These are phyloP conservation scores for Brassica cretica DNA, from an alignment of 345 rosid species.

Conservation along the genomic window DNA sequence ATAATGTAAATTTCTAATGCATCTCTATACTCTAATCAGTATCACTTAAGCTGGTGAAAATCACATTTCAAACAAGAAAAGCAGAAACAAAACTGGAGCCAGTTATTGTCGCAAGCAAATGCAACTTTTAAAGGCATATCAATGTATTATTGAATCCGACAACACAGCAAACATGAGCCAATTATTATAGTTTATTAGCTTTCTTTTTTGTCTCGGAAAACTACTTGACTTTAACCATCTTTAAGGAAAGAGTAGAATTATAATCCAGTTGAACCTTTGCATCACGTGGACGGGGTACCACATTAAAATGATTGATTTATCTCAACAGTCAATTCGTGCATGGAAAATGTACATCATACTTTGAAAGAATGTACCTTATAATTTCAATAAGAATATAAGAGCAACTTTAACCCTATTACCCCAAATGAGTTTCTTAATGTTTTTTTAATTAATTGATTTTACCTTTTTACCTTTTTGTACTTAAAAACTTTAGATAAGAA, in stretches of 20 bases:
- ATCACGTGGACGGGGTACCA: neutral
- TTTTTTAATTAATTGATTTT: no score
- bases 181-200: neutral
- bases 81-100: conserved; percentile 9
- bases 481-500: no score
- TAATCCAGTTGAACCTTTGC: neutral
- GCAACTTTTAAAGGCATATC: conserved; percentile 4
- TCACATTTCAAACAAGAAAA: neutral
- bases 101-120: conserved; percentile 24
- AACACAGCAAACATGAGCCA: neutral
- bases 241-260: neutral
- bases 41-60: neutral
- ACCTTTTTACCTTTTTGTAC: no score
- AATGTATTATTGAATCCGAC: neutral
- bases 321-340: neutral
- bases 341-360: neutral
- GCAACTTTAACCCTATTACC: no score
- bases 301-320: neutral
- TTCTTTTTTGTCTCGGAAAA: neutral
- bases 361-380: neutral
- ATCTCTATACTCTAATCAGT: neutral
- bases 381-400: no score
- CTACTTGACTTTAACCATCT: neutral
- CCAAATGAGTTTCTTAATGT: no score
- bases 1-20: neutral